Evolutionary conservation across 2,329 filamentous ascomycete genomes (phyloP).

Genomic region (Pseudocercospora crystallina): DNA sequence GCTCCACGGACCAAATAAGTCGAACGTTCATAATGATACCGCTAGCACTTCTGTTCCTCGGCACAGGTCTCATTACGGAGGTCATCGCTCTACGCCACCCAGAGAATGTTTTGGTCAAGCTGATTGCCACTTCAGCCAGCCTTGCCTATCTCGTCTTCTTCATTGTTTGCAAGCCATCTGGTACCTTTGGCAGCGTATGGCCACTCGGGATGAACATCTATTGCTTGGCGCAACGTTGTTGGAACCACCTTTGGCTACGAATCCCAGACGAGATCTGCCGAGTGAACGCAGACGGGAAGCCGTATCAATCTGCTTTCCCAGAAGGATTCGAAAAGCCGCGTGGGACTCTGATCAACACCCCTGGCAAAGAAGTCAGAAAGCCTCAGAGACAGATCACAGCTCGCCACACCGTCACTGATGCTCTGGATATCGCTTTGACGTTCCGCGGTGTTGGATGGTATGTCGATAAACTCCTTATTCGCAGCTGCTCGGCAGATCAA

Average conservation of each 20-base stretch:
- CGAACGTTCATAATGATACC: too few relatives aligned
- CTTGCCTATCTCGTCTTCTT: background rate
- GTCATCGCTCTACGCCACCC: background rate
- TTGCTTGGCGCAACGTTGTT: background rate
- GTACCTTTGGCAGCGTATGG: background rate
- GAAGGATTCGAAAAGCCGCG: too few relatives aligned
- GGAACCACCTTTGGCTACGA: background rate
- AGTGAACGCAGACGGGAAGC: background rate
- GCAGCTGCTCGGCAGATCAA: too few relatives aligned
- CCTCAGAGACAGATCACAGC: too few relatives aligned
- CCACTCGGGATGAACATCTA: background rate
- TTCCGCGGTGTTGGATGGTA: slow-evolving; percentile 4
- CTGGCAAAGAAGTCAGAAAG: too few relatives aligned
- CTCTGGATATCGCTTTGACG: background rate
- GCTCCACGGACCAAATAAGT: too few relatives aligned
- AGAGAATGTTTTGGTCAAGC: background rate
- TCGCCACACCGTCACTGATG: background rate
- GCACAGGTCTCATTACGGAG: background rate
- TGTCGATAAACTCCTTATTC: background rate
- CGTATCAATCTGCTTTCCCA: background rate
- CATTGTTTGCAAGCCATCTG: background rate
- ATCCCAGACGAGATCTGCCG: background rate
- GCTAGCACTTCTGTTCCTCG: too few relatives aligned
- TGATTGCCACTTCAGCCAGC: background rate
- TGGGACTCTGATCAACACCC: too few relatives aligned